Evolutionary conservation across 805 yeast genomes (phyloP).

Genomic region (Sugiyamaella floridensis): DNA sequence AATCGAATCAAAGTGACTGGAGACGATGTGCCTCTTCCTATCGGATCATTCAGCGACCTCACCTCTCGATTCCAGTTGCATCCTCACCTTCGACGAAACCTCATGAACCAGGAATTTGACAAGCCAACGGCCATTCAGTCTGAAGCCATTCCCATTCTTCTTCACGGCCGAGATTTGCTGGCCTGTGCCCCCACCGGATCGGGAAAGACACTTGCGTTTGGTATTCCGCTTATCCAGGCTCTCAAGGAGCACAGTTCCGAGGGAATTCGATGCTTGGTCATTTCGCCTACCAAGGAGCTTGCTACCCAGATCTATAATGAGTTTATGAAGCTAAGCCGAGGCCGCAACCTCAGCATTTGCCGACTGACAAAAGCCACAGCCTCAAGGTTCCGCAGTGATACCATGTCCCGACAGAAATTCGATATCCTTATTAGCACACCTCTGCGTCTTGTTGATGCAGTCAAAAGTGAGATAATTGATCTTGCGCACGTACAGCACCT

Average conservation of each 20-base stretch:
- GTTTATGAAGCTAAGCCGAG: slow-evolving; percentile 48
- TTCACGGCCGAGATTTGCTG: slow-evolving; percentile 66
- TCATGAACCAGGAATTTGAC: slow-evolving; percentile 62
- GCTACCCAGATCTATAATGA: slow-evolving; percentile 79
- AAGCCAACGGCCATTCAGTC: slow-evolving; percentile 92
- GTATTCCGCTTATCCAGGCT: slow-evolving; percentile 71
- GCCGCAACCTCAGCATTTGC: slow-evolving; percentile 51
- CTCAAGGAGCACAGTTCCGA: slow-evolving; percentile 29
- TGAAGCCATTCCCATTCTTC: slow-evolving; percentile 74
- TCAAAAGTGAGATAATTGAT: slow-evolving; percentile 53
- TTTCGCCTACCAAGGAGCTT: slow-evolving; percentile 92
- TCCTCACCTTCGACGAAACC: slow-evolving; percentile 49
- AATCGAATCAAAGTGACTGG: slow-evolving; percentile 71
- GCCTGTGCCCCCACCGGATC: slow-evolving; percentile 99
- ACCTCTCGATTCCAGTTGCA: slow-evolving; percentile 61
- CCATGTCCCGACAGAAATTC: slow-evolving; percentile 53
- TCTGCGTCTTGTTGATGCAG: slow-evolving; percentile 71
- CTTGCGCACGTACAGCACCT: slow-evolving; percentile 63
- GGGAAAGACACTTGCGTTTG: slow-evolving; percentile 89
- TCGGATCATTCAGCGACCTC: slow-evolving; percentile 82
- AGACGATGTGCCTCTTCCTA: slow-evolving; percentile 81
- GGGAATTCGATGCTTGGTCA: slow-evolving; percentile 67
- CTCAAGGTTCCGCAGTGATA: slow-evolving; percentile 52
- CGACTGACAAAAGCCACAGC: slow-evolving; percentile 66
- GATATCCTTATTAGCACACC: slow-evolving; percentile 88